Percentiles rank a stretch among this genome's conserved stretches.
Conservation (phyloP, 1,284 basidiomycete species). For the Irpex sp. region DNA sequence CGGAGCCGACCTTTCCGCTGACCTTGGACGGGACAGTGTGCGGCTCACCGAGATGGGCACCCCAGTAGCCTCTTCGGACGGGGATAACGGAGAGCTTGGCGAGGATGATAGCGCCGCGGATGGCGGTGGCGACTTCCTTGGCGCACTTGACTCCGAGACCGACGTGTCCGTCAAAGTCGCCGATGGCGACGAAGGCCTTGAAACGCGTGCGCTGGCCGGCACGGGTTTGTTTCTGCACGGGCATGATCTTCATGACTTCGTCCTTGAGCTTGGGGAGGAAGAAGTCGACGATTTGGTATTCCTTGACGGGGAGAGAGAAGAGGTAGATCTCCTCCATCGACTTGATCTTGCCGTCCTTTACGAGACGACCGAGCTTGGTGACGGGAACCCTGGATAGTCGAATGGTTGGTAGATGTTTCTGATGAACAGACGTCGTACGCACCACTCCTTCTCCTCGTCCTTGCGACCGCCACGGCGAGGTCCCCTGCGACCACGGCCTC, state of each 20-base stretch:
- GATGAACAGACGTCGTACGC: conserved; percentile 27
- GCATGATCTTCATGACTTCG: conserved; percentile 99
- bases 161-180: conserved; percentile 97
- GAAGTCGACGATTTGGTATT: conserved; percentile 96
- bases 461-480: conserved; percentile 94
- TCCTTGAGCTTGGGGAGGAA: conserved; percentile 98
- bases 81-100: conserved; percentile 95
- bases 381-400: conserved; percentile 77
- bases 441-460: conserved; percentile 99
- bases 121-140: conserved; percentile 99
- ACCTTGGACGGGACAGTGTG: conserved; percentile 99
- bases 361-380: conserved; percentile 98
- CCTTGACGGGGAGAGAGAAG: conserved; percentile 99
- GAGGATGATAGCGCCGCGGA: conserved; percentile 97
- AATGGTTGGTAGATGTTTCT: background rate
- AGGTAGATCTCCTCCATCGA: conserved; percentile 99
- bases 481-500: conserved; percentile 82
- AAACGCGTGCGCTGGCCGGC: conserved; percentile 99
- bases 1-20: conserved; percentile 96
- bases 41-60: conserved; percentile 95
- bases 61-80: conserved; percentile 99
- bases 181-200: conserved; percentile 99
- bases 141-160: conserved; percentile 99
- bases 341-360: conserved; percentile 99
- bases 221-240: conserved; percentile 99